Conservation (phyloP, 2,329 filamentous ascomycete species). For the Trichoderma hamatum region DNA sequence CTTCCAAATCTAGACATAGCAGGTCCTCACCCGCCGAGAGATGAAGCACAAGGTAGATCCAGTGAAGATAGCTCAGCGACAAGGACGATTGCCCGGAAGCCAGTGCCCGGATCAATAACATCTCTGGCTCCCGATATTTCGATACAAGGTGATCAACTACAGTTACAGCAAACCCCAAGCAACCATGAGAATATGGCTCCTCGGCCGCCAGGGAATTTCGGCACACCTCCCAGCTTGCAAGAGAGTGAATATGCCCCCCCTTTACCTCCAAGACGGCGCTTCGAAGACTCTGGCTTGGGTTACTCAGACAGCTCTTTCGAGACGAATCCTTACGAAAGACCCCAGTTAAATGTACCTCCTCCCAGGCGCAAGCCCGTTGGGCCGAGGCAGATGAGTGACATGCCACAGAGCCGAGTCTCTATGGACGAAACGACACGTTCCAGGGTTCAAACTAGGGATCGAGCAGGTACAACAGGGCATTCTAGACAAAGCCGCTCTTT, state of each 20-base stretch:
- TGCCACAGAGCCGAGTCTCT: background rate
- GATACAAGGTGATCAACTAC: constrained; percentile 17
- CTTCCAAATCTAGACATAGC: constrained; percentile 56
- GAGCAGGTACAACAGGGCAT: background rate
- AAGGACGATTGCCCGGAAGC: constrained; percentile 57
- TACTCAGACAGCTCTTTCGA: constrained; percentile 19
- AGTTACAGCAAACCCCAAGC: background rate
- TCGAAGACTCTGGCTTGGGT: constrained; percentile 25
- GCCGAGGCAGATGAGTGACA: constrained; percentile 29
- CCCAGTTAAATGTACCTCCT: constrained; percentile 29
- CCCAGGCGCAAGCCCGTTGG: constrained; percentile 38
- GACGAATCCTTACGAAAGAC: constrained; percentile 24
- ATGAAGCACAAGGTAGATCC: constrained; percentile 44
- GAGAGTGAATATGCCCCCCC: constrained; percentile 28
- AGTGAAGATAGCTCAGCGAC: constrained; percentile 49
- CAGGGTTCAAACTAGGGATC: constrained; percentile 6
- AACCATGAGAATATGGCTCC: background rate
- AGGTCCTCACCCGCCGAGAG: constrained; percentile 33
- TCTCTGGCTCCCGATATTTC: constrained; percentile 37
- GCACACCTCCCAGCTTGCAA: constrained; percentile 32
- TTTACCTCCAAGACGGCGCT: constrained; percentile 23
- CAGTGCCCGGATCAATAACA: constrained; percentile 45
- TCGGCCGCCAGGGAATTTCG: constrained; percentile 22
- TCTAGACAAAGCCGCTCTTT: constrained; percentile 37
- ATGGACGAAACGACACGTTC: constrained; percentile 1